Evolutionary conservation across 495 filamentous ascomycete species (phyloP), one percentile per base, ranked within the genome.

Genomic region (Penicillium diatomitis): DNA sequence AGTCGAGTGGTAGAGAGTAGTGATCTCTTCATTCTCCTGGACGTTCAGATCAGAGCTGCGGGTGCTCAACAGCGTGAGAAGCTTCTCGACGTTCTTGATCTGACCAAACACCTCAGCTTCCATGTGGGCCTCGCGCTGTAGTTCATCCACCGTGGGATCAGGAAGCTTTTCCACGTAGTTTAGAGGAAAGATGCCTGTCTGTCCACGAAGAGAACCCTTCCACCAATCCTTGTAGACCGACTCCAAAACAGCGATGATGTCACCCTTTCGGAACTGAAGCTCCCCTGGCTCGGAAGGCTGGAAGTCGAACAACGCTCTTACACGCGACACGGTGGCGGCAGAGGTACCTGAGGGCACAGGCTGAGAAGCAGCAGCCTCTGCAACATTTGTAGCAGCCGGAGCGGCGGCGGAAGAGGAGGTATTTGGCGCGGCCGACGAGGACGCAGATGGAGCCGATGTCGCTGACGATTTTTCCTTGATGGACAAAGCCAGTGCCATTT

Each of bases 171-270:
- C 92, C 20, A 98, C 94, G 66, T 98, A 98, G 67, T 98, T 98
- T 46, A 98, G 77, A 29, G 92, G 92, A 67, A 98, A 98, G 54
- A 98, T 98, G 51, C 92, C 92, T 10, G 88, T 96, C 62, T 96
- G 88, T 4, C 92, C 92, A 63, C 87, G 80, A 52, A 97, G 67
- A 39, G 89, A 94, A 4, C 92, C 92, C 60, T 95, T 94, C 92
- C 92, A 98, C 92, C 92, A 98, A 70, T 98, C 92, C 67, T 97
- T 98, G 65, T 92, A 98, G 3, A 97, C 92, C 5, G 88, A 95
- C 65, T 97, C 94, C 27, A 98, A 74, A 9, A 98, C 92, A 7
- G 94, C 91, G 66, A 98, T 98, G 39, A 96, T 85, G 70, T 98
- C 92, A 5, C 90, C 90, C 71, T 96, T 98, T 49, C 88, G 84